phyloP scores from a whole-genome alignment of 176 grass and related monocot species.

The Calamus simplicifolius region DNA sequence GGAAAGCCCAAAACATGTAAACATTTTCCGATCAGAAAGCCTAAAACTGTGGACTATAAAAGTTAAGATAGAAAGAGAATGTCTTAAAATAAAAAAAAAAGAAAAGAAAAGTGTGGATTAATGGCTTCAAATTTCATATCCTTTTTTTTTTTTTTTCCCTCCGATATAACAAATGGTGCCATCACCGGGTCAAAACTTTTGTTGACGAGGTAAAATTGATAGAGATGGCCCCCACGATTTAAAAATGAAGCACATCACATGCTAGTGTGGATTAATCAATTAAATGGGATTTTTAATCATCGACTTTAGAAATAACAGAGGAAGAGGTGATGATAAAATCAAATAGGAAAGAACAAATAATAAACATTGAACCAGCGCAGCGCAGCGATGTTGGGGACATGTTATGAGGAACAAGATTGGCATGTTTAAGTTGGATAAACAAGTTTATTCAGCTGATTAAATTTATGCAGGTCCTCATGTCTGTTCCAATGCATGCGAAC shows the following conservation, averaged over 20 bases:
- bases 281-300: neutral
- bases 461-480: neutral
- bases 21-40: no score
- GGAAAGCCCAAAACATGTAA: no score
- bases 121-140: no score
- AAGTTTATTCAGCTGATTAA: no score
- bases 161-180: no score
- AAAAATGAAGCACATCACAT: neutral
- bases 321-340: neutral
- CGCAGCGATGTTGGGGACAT: neutral
- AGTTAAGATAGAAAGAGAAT: no score
- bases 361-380: neutral
- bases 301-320: neutral
- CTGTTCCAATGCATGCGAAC: neutral
- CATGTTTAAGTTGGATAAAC: no score
- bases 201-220: neutral
- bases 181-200: no score
- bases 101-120: no score
- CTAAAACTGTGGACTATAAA: no score
- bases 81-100: no score
- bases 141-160: no score
- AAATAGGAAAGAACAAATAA: neutral
- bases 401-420: neutral
- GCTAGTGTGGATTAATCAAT: slow-evolving; percentile 2
- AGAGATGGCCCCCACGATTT: neutral